Evolutionary conservation across 83 land plant species (phyloP), one percentile per base, ranked within the genome.

Genomic region (Picea abies): DNA sequence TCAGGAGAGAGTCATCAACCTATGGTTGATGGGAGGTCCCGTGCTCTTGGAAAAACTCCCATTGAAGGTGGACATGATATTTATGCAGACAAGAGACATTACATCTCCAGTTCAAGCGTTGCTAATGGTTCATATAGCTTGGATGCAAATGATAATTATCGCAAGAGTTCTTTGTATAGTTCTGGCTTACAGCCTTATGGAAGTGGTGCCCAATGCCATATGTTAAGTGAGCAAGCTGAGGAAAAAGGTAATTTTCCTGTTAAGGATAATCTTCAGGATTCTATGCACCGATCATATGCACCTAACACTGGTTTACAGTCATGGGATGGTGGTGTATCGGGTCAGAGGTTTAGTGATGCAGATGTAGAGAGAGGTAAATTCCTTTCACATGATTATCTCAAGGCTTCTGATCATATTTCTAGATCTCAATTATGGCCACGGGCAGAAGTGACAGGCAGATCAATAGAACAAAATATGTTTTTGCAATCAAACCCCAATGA

Each of bases 361-460:
- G 76, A 41, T 20, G 3, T 41, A 72, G 76, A 72, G 23, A 72
- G 41, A 72, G 76, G 76, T 41, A 71, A 71, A 37, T 71, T 71
- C 47, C 47, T 35, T 29, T 41, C 49, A 17, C 47, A 17, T 71
- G 75, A 39, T 37, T 37, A 20, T 71, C 9, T 17, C 5, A 20
- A 71, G 41, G 44, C 75, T 71, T 71, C 41, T 39, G 75, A 71
- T 39, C 39, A 16, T 71, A 4, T 71, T 71, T 37, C 49, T 71
- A 71, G 47, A 71, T 37, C 75, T 39, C 35, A 44, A 17, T 37
- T n/a, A 17, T 71, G 75, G 75, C 39, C 19, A 8, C 47, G 19
- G 41, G 75, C 35, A 71, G 16, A 17, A 17, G 47, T 16, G 3
- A 35, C 49, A 5, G 23, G 47, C 39, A 9, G 15, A 17, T 16